Percentiles rank a stretch among this genome's conserved stretches.
These are phyloP conservation scores for Curvularia lunata DNA, from an alignment of 2,329 filamentous ascomycete species.

Conservation along the genomic window DNA sequence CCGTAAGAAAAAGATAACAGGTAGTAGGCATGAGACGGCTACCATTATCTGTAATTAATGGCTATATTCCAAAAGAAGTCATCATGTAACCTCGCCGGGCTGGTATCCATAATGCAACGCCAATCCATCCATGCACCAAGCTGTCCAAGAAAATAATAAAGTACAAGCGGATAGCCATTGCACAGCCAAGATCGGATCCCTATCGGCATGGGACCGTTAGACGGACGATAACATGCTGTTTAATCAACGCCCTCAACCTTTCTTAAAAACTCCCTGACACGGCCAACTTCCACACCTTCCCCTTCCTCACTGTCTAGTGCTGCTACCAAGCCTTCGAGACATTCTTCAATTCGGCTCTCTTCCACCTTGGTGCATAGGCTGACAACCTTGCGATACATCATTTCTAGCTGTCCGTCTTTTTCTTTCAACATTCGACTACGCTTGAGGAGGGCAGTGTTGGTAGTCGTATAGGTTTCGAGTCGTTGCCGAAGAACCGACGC, in stretches of 20 bases:
- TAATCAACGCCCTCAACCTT: conserved; percentile 71
- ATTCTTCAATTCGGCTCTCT: conserved; percentile 78
- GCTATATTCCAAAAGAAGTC: neutral
- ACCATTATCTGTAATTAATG: neutral
- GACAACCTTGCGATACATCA: conserved; percentile 87
- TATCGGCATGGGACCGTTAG: neutral
- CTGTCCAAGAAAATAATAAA: neutral
- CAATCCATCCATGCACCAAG: neutral
- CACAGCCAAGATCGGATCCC: neutral
- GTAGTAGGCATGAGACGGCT: neutral
- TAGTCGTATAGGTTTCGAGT: conserved; percentile 71
- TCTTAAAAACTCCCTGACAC: conserved; percentile 79
- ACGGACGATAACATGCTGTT: neutral
- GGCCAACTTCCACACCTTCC: conserved; percentile 72
- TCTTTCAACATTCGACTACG: conserved; percentile 75
- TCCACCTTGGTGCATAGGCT: conserved; percentile 82
- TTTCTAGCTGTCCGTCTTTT: conserved; percentile 81
- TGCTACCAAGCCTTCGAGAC: conserved; percentile 78
- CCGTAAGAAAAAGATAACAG: neutral
- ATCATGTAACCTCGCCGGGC: conserved; percentile 1
- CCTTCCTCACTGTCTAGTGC: conserved; percentile 85
- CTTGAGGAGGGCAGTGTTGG: conserved; percentile 70
- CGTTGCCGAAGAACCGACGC: conserved; percentile 64
- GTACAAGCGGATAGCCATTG: neutral
- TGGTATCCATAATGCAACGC: conserved; percentile 2